Conservation (phyloP, 306 rosid genomes). For the Clitoria ternatea region DNA sequence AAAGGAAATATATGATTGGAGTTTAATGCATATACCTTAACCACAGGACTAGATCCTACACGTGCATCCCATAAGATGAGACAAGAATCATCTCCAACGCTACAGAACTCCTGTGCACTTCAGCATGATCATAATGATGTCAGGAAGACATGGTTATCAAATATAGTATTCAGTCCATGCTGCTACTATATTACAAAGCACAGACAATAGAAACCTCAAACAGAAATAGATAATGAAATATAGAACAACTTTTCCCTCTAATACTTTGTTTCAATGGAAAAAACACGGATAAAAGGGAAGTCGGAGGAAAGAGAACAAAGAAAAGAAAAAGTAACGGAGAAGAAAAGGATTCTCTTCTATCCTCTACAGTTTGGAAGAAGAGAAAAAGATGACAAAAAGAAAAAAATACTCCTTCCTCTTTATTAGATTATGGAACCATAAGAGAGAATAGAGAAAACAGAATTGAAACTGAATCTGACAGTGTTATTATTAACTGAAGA, state of each 20-base stretch:
- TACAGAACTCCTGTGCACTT: constrained; percentile 98
- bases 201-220: constrained; percentile 1
- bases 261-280: not conserved
- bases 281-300: not conserved
- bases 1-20: not conserved
- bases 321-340: not conserved
- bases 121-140: constrained; percentile 37
- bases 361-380: not conserved
- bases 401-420: not conserved
- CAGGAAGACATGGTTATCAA: constrained; percentile 23
- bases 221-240: not conserved
- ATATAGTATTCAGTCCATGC: not conserved
- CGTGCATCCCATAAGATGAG: constrained; percentile 99
- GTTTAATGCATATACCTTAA: constrained; percentile 54
- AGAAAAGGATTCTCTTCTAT: not conserved
- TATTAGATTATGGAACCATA: too few relatives aligned
- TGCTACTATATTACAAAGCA: constrained; percentile 8
- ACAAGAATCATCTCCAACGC: constrained; percentile 98
- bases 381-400: not conserved
- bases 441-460: too few relatives aligned
- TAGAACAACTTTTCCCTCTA: not conserved
- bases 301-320: not conserved
- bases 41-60: constrained; percentile 73
- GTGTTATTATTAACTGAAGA: too few relatives aligned
- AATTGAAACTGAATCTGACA: too few relatives aligned